Evolutionary conservation across 1,284 basidiomycete species (phyloP), one percentile per base, ranked within the genome.

Genomic region (Heliocybe sulcata): DNA sequence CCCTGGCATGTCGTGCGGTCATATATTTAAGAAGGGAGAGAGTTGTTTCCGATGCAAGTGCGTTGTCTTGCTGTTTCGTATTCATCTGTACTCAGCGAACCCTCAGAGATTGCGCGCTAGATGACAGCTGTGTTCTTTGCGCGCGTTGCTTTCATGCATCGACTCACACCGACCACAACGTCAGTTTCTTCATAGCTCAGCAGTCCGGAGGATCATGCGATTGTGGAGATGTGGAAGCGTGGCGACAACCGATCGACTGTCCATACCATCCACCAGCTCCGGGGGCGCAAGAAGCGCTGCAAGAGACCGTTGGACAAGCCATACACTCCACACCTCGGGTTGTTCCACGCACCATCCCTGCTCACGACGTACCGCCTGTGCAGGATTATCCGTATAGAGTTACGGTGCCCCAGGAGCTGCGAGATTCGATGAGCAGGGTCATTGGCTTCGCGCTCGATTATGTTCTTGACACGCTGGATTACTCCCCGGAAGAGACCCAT

Each of bases 181-280:
- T 96, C 61, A 87, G 88, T 58, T 95, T 95, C 73, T 92, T 92
- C 67, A 88, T 93, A 58, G 87, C 91, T 10, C 91, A 93, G 59
- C 90, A 95, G 63, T 89, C 91, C 0, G 91, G 92, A 9, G 90
- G 92, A 2, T 94, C 90, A 60, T 97, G 94, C 66, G 94, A 96
- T 69, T 97, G 94, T 63, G 92, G 93, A 20, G 94, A 96, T 64
- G 75, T 80, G 25, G 90, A 94, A 64, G 92, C 92, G 1, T 97
- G 93, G 92, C 77, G 83, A 27, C 63, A 65, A 3, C 72, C 79
- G 27, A 78, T 90, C 20, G 71, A 76, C 4, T 96, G 93, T 67
- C 81, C 85, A 0, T 81, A 81, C 63, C 93, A 94, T 64, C 77
- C 77, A 6, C 71, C 71, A 19, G 57, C 64, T 20, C 52, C 56